phyloP scores from a whole-genome alignment of 2,329 filamentous ascomycete genomes.

The Stemphylium vesicarium region DNA sequence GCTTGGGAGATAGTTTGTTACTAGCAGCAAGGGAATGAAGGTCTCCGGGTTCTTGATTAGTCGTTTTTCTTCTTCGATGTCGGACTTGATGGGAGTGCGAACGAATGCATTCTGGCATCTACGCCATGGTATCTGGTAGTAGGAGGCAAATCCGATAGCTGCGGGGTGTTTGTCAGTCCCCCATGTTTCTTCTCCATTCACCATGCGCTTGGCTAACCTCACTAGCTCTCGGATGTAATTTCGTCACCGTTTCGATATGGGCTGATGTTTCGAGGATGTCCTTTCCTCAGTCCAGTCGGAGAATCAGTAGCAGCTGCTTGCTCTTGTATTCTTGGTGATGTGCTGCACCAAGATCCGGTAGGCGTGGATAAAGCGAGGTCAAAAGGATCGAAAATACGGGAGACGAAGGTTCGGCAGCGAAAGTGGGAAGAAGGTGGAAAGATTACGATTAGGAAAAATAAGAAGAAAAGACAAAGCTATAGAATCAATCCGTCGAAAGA shows the following conservation, averaged over 20 bases:
- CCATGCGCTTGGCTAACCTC: background rate
- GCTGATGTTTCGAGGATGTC: background rate
- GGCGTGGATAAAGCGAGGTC: conserved; percentile 3
- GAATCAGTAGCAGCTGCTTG: background rate
- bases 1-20: background rate
- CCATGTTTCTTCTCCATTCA: background rate
- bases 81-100: conserved; percentile 15
- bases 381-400: conserved; percentile 5
- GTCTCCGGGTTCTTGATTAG: conserved; percentile 12
- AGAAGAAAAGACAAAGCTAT: conserved; percentile 12
- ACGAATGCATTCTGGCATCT: conserved; percentile 22
- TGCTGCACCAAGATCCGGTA: background rate
- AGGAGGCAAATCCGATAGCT: conserved; percentile 1
- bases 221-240: background rate
- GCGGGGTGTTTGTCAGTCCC: background rate
- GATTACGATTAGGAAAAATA: conserved; percentile 19
- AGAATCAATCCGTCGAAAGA: conserved; percentile 9
- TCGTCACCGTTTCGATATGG: background rate
- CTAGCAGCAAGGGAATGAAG: conserved; percentile 2
- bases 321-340: background rate
- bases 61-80: conserved; percentile 8
- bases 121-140: conserved; percentile 11
- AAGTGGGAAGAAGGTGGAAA: background rate
- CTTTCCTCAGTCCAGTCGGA: background rate
- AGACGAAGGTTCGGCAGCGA: conserved; percentile 6